These are phyloP conservation scores for Eucalyptus marginata DNA, from an alignment of 345 rosid species.

Conservation along the genomic window DNA sequence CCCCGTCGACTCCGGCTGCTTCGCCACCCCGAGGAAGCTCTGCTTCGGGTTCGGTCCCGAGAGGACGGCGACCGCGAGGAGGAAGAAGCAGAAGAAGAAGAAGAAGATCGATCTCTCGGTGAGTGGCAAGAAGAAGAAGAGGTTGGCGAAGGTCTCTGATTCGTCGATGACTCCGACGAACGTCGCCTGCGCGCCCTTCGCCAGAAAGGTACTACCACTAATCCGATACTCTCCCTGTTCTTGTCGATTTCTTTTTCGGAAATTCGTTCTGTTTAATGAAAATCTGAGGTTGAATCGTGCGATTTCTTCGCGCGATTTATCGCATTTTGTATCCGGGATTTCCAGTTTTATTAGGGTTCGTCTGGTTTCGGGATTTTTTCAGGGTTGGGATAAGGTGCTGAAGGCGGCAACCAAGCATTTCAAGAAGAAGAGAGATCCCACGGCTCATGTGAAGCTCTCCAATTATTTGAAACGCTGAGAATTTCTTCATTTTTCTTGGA, in stretches of 20 bases:
- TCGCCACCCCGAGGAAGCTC: conserved; percentile 13
- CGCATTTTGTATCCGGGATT: neutral
- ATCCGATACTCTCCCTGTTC: neutral
- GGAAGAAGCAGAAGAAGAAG: conserved; percentile 4
- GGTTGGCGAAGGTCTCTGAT: neutral
- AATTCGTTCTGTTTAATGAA: neutral
- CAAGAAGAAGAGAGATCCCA: conserved; percentile 49
- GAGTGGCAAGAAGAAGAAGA: neutral
- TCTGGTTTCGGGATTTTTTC: neutral
- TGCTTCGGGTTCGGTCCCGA: neutral
- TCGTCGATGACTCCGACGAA: conserved; percentile 29
- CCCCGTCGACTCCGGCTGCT: conserved; percentile 28
- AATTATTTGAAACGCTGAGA: conserved; percentile 13
- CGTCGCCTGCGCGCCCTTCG: conserved; percentile 29
- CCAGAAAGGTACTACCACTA: conserved; percentile 24
- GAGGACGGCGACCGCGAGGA: neutral
- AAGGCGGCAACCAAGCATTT: conserved; percentile 73
- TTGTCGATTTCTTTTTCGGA: neutral
- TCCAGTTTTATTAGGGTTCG: neutral
- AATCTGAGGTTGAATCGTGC: neutral
- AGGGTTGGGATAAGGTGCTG: conserved; percentile 67
- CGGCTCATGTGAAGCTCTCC: conserved; percentile 28
- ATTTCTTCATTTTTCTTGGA: neutral
- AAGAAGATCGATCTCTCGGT: neutral
- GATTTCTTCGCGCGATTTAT: neutral